Percentiles rank a stretch among this genome's conserved stretches.
phyloP scores from a whole-genome alignment of 106 monocot species.

The Posidonia australis region DNA sequence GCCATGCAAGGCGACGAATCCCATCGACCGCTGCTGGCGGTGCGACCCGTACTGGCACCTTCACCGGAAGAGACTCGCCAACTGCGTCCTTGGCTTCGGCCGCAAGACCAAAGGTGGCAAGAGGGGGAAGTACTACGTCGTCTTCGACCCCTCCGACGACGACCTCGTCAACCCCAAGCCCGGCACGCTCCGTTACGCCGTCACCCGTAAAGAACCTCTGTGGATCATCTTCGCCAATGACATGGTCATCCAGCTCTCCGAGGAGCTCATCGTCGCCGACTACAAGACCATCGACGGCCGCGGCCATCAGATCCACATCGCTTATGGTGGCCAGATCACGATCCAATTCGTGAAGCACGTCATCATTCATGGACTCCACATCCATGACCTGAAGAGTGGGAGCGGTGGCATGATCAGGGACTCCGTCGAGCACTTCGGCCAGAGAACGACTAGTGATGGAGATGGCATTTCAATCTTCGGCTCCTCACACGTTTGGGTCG shows the following conservation, averaged over 20 bases:
- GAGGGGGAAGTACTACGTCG: slow-evolving; percentile 25
- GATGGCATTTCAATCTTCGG: slow-evolving; percentile 53
- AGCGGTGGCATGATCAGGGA: slow-evolving; percentile 40
- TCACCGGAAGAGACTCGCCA: slow-evolving; percentile 8
- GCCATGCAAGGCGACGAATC: neutral
- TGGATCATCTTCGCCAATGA: slow-evolving; percentile 60
- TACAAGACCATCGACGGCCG: slow-evolving; percentile 73
- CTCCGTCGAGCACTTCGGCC: slow-evolving; percentile 25
- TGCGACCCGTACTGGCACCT: neutral
- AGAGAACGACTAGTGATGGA: slow-evolving; percentile 35
- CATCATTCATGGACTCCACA: slow-evolving; percentile 59
- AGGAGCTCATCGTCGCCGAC: slow-evolving; percentile 57
- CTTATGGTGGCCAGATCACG: slow-evolving; percentile 40
- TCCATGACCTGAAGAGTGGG: slow-evolving; percentile 36
- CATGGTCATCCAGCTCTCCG: slow-evolving; percentile 44
- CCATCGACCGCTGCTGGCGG: neutral
- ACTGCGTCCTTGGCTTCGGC: slow-evolving; percentile 41
- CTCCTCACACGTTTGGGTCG: slow-evolving; percentile 45
- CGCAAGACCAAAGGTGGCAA: slow-evolving; percentile 14
- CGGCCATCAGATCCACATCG: slow-evolving; percentile 49
- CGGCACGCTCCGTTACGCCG: slow-evolving; percentile 39
- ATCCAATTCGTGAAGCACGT: slow-evolving; percentile 45
- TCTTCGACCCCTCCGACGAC: slow-evolving; percentile 24
- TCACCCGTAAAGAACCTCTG: slow-evolving; percentile 33
- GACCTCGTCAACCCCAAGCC: slow-evolving; percentile 23